Conservation (phyloP, 1,284 basidiomycete species). For the Inonotus hispidus region DNA sequence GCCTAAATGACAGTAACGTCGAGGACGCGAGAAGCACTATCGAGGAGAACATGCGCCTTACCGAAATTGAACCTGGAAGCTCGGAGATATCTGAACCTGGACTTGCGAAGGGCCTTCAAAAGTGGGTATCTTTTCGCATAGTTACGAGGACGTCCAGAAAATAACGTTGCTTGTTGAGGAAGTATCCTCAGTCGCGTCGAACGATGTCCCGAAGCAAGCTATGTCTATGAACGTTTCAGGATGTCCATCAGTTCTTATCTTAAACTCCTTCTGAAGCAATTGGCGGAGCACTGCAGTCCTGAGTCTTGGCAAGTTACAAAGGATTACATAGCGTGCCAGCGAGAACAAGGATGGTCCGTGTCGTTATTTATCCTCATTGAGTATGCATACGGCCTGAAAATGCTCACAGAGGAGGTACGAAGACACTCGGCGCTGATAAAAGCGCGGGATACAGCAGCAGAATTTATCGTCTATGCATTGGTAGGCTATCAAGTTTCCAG, state of each 20-base stretch:
- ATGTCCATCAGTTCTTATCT: conserved; percentile 2
- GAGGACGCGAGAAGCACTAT: background rate
- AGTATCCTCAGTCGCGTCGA: conserved; percentile 9
- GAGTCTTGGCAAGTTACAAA: background rate
- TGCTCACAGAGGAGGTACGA: background rate
- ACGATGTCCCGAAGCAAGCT: background rate
- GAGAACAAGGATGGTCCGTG: conserved; percentile 3
- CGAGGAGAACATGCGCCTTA: background rate
- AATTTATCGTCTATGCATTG: conserved; percentile 3
- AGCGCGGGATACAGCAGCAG: conserved; percentile 1
- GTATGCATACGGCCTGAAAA: conserved; percentile 6
- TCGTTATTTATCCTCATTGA: conserved; percentile 13
- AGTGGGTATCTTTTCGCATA: background rate
- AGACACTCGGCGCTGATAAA: background rate
- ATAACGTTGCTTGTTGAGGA: background rate
- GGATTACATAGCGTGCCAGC: background rate
- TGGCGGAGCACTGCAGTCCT: background rate
- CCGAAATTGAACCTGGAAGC: background rate
- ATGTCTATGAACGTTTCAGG: conserved; percentile 2
- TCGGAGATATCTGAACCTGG: background rate
- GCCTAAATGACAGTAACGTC: background rate
- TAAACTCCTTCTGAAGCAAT: background rate
- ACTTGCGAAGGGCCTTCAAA: conserved; percentile 4
- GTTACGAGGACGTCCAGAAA: background rate
- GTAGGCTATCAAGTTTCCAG: background rate